Percentiles rank a stretch among this genome's conserved stretches.
Evolutionary conservation across 1,284 basidiomycete genomes (phyloP).

Genomic region (Cerrena zonata): DNA sequence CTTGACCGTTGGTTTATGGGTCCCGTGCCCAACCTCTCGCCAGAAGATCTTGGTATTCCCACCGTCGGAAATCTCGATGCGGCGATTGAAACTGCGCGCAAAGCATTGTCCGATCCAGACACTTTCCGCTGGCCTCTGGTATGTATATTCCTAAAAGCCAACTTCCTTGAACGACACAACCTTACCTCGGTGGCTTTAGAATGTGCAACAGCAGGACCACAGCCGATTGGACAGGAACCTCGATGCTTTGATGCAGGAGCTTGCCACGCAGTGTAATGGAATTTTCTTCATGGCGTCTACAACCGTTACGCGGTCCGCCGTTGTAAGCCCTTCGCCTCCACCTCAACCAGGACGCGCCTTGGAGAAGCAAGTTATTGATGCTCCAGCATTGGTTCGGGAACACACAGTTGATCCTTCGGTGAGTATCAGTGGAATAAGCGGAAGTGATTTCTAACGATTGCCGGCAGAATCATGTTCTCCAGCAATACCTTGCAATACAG

Average conservation of each 20-base stretch:
- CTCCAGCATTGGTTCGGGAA: slow-evolving; percentile 9
- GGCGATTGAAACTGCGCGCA: slow-evolving; percentile 8
- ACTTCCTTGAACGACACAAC: slow-evolving; percentile 7
- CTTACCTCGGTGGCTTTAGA: slow-evolving; percentile 31
- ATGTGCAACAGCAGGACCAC: slow-evolving; percentile 42
- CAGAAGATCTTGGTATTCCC: slow-evolving; percentile 47
- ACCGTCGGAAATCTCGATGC: slow-evolving; percentile 14
- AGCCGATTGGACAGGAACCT: slow-evolving; percentile 65
- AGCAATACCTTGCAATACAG: slow-evolving; percentile 23
- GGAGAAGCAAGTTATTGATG: not conserved
- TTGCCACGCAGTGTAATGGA: slow-evolving; percentile 53
- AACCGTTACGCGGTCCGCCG: slow-evolving; percentile 58
- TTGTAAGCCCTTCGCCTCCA: slow-evolving; percentile 21
- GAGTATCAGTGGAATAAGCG: not conserved
- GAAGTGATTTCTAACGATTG: not conserved
- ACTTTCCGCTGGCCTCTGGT: slow-evolving; percentile 13
- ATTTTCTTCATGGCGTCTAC: slow-evolving; percentile 60
- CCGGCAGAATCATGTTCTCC: slow-evolving; percentile 18
- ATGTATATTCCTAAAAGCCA: slow-evolving; percentile 20
- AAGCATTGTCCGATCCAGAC: slow-evolving; percentile 6
- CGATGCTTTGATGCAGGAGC: slow-evolving; percentile 55
- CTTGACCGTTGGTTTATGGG: slow-evolving; percentile 77
- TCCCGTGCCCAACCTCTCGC: slow-evolving; percentile 50
- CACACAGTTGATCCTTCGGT: slow-evolving; percentile 4
- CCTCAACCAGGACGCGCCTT: not conserved